Base-by-base conservation (phyloP, 2,329 filamentous ascomycete genomes). In the Pseudogymnoascus sp. region DNA sequence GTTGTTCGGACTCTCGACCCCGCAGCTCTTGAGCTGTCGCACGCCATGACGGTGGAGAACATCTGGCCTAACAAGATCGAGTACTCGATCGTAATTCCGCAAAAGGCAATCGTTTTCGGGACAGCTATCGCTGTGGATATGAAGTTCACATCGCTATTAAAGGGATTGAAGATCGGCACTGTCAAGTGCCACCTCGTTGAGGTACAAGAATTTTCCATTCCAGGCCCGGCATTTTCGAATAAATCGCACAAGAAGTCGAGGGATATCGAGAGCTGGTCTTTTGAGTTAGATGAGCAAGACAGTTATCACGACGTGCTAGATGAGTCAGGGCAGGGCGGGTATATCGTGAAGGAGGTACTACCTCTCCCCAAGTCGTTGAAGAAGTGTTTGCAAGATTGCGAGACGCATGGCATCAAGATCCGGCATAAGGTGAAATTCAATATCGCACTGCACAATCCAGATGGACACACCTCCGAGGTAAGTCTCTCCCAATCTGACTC, bases 61-160 rank as follows among this genome's bases (percentile, higher is more conserved):
- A 89, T 96, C 65, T 99, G 94, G 94, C 89, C 91, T 5, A 94
- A 96, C 77, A 99, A 99, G 78, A 84, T 97, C 68, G 90, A 96
- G 72, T 99, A 99, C 76, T 93, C 91, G 30, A 91, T 99, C 65
- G 85, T 90, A 62, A 90, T 96, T 9, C 93, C 94, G 0, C 92
- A 91, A 70, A 97, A 97, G 76, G 94, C 94, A 1, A 88, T 96
- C 60, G 89, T 96, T 15, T 96, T 97, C 69, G 94, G 94, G 58
- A 95, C 90, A n/a, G 82, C 82, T 20, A 86, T 97, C 57, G 85
- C 86, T 1, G 81, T 96, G 63, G 87, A 96, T 68, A 93, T 97
- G 77, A 85, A 89, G 64, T 86, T 97, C 64, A 90, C 91, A 1
- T 92, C 93, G 0, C 78, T 97, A 1, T 78, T 96, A 59, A 97